phyloP scores from a whole-genome alignment of 169 alveolate genomes.

The Eimeria sp. region DNA sequence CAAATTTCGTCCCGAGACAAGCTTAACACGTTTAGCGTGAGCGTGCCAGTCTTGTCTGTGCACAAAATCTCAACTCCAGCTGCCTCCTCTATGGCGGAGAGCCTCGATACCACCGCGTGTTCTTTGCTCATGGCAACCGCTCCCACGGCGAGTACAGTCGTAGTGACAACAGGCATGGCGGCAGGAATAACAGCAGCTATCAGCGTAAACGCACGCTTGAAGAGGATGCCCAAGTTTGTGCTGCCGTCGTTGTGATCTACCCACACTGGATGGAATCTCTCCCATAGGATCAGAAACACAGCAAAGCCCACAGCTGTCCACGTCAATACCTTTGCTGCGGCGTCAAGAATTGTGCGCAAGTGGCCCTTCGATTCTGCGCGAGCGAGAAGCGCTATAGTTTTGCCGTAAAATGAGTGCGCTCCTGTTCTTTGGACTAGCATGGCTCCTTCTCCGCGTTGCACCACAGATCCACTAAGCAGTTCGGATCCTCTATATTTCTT shows the following conservation, averaged over 20 bases:
- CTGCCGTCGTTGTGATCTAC: conserved; percentile 28
- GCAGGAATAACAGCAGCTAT: conserved; percentile 82
- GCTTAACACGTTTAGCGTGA: conserved; percentile 93
- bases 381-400: conserved; percentile 86
- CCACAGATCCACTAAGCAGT: conserved; percentile 85
- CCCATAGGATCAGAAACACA: conserved; percentile 77
- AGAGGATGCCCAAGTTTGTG: conserved; percentile 17
- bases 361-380: conserved; percentile 81
- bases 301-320: conserved; percentile 77
- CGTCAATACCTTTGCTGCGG: conserved; percentile 65
- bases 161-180: conserved; percentile 90
- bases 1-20: conserved; percentile 83
- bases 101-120: conserved; percentile 90
- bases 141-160: conserved; percentile 91
- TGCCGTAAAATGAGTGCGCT: conserved; percentile 87
- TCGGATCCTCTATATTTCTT: conserved; percentile 86
- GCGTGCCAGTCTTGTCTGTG: conserved; percentile 97
- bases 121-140: conserved; percentile 89
- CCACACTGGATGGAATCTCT: conserved; percentile 79
- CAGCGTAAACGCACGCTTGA: conserved; percentile 81
- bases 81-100: conserved; percentile 91
- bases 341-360: conserved; percentile 72
- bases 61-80: conserved; percentile 93
- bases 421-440: conserved; percentile 87
- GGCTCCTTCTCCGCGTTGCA: conserved; percentile 84